Percentiles rank a stretch among this genome's conserved stretches.
Conservation (phyloP, 192 early-diverging fungal species). For the Linnemannia zychae region DNA sequence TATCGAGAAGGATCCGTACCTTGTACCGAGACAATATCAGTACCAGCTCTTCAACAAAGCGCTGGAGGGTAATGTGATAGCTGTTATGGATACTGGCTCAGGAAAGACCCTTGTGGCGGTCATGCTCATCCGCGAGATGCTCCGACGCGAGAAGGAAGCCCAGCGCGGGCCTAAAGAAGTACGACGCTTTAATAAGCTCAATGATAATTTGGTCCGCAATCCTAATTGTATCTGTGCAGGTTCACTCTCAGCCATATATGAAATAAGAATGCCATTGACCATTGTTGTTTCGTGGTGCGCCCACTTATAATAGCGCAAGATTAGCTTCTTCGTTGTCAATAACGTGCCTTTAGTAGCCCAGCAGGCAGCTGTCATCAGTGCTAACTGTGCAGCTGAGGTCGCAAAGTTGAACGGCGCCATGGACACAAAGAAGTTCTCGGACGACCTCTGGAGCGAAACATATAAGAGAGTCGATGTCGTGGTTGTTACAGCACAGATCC, state of each 20-base stretch:
- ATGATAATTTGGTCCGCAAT: constrained; percentile 31
- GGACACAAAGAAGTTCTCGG: constrained; percentile 73
- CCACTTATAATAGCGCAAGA: constrained; percentile 55
- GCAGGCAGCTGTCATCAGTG: constrained; percentile 82
- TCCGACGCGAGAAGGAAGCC: constrained; percentile 50
- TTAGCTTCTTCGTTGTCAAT: constrained; percentile 86
- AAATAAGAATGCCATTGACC: background rate
- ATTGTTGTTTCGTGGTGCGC: background rate
- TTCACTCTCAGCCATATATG: background rate
- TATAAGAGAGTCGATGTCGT: constrained; percentile 76
- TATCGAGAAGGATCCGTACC: constrained; percentile 3
- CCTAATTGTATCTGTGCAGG: background rate
- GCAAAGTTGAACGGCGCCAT: constrained; percentile 76
- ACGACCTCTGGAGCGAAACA: constrained; percentile 70
- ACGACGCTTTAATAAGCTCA: background rate
- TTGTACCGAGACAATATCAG: constrained; percentile 85
- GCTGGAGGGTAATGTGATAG: constrained; percentile 80
- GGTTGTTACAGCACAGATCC: constrained; percentile 90
- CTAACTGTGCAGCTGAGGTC: constrained; percentile 75
- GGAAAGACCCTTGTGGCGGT: constrained; percentile 94
- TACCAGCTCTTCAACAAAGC: constrained; percentile 80
- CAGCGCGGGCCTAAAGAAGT: constrained; percentile 45
- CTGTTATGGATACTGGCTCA: constrained; percentile 92
- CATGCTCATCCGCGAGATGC: constrained; percentile 86
- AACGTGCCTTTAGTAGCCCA: constrained; percentile 90